Evolutionary conservation across 2,329 filamentous ascomycete species (phyloP).

Genomic region (Bipolaris cookei): DNA sequence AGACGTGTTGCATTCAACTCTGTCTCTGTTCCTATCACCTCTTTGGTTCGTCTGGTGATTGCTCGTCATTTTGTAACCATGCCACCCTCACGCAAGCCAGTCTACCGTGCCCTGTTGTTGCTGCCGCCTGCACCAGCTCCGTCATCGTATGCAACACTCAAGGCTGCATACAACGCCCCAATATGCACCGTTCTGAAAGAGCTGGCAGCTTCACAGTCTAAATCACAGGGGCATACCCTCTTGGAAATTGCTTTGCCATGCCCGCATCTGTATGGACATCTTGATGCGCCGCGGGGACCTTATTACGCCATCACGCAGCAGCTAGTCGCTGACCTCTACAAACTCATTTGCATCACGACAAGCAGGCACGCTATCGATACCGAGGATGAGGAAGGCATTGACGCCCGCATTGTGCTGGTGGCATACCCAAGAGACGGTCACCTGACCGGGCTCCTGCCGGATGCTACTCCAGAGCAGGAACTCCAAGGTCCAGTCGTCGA

Average conservation of each 20-base stretch:
- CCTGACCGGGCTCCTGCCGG: conserved; percentile 26
- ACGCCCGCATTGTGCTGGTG: conserved; percentile 76
- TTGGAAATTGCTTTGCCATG: conserved; percentile 68
- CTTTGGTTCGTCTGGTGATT: conserved; percentile 2
- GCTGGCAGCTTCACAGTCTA: conserved; percentile 43
- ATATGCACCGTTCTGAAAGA: conserved; percentile 52
- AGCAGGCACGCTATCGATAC: conserved; percentile 67
- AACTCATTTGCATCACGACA: conserved; percentile 75
- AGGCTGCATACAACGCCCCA: conserved; percentile 53
- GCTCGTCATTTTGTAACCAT: conserved; percentile 35
- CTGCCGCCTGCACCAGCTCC: conserved; percentile 54
- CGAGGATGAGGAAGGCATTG: conserved; percentile 72
- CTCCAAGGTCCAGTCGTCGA: conserved; percentile 58
- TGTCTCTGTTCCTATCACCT: background rate
- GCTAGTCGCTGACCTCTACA: conserved; percentile 79
- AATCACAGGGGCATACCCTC: conserved; percentile 46
- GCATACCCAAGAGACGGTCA: conserved; percentile 59
- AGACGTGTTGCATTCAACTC: background rate
- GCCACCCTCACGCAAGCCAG: conserved; percentile 30
- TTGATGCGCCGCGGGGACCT: conserved; percentile 59
- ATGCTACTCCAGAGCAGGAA: conserved; percentile 39
- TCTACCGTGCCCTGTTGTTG: conserved; percentile 49
- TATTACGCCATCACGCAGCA: conserved; percentile 73
- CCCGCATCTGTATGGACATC: conserved; percentile 64
- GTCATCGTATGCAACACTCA: conserved; percentile 50